Evolutionary conservation across 139 green algal species (phyloP), one percentile per base, ranked within the genome.

Genomic region (Desmodesmus armatus): DNA sequence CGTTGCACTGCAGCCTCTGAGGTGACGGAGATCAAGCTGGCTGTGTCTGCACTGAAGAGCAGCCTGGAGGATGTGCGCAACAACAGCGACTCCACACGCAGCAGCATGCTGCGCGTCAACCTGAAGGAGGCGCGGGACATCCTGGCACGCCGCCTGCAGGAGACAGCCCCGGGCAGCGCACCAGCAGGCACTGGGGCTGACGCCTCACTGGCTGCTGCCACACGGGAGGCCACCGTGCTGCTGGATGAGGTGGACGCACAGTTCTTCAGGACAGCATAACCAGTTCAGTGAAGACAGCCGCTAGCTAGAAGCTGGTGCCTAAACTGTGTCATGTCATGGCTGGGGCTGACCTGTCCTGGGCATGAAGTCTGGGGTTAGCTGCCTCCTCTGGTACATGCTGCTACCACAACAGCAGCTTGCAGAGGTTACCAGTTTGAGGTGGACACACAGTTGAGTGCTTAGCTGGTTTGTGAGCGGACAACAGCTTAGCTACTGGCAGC

Each of bases 1-100:
- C 25, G 44, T 11, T 47, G 6, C 9, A 5, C 5, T 76, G 80
- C 91, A 92, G 92, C 87, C 0, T 88, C 90, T 31, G 92, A 95
- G 80, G 89, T 96, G 85, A 83, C 88, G 1, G 93, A 95, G 85
- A 92, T 95, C 43, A 85, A 89, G 19, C 88, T 79, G 19, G 91
- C 93, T 6, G 92, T 95, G 9, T 74, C 70, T 3, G 78, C 80
- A 0, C 75, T 96, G 15, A 91, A 89, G 78, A 29, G n/a, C 11
- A 66, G 87, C 3, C 85, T 96, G 43, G 89, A 90, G 23, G 88
- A 81, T 1, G 80, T 96, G 75, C 79, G 88, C 62, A 55, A 39
- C 51, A 95, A 95, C 84, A 82, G 53, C 0, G 93, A 95, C 69
- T 6, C 72, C 9, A 77, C 87, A 2, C 63, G 72, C 27, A 65